phyloP scores from a whole-genome alignment of 2,329 filamentous ascomycete species.

The Botrytis deweyae region DNA sequence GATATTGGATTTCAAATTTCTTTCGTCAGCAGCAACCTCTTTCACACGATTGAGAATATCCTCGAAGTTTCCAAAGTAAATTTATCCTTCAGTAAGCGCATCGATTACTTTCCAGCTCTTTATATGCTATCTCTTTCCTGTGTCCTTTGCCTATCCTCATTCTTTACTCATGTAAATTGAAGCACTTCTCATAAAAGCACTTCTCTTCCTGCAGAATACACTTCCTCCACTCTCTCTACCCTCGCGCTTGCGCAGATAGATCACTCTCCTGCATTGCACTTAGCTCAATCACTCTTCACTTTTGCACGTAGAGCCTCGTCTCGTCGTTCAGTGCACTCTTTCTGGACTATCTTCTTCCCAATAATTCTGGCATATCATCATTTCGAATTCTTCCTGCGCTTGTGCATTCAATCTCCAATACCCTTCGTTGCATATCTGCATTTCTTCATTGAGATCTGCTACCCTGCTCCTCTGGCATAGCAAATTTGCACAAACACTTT shows the following conservation, averaged over 20 bases:
- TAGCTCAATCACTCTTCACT: not conserved
- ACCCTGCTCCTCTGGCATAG: rapidly evolving
- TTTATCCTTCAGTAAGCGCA: not conserved
- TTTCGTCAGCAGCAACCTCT: not conserved
- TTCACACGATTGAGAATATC: not conserved
- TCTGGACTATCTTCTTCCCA: not conserved
- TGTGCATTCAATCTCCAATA: not conserved
- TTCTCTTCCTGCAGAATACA: not conserved
- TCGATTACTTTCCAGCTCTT: not conserved
- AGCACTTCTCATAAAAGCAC: not conserved
- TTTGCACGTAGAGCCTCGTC: not conserved
- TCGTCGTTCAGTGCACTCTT: not conserved
- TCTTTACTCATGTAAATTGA: not conserved
- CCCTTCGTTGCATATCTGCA: too few species aligned
- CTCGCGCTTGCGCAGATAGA: not conserved
- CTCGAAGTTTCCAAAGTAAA: not conserved
- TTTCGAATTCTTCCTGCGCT: not conserved
- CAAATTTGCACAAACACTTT: not conserved
- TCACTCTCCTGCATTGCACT: not conserved
- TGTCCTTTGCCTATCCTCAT: not conserved
- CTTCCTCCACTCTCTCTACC: not conserved
- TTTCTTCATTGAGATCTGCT: not conserved
- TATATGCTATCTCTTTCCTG: not conserved
- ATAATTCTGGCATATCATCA: not conserved
- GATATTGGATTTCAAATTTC: not conserved